These are phyloP conservation scores for Pneumocystis jirovecii DNA, from an alignment of 1,139 yeast genomes.

Conservation along the genomic window DNA sequence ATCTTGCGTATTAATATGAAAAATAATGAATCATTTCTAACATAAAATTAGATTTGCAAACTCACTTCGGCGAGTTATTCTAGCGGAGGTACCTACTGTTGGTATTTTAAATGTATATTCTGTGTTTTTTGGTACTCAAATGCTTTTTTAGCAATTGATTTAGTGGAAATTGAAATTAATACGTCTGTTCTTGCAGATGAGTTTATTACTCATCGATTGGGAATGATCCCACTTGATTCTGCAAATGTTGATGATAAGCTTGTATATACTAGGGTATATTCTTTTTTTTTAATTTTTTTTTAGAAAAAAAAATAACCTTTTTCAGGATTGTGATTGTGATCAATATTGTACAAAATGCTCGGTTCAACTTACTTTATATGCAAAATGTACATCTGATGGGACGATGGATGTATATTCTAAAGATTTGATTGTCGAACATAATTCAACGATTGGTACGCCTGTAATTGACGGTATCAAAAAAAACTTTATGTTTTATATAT, in stretches of 20 bases:
- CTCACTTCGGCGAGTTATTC: slow-evolving; percentile 78
- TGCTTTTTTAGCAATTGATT: slow-evolving; percentile 57
- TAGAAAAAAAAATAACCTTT: slow-evolving; percentile 29
- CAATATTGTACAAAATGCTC: slow-evolving; percentile 93
- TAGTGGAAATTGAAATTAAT: slow-evolving; percentile 85
- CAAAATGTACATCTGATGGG: slow-evolving; percentile 74
- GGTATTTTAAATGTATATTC: slow-evolving; percentile 14
- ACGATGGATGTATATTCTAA: slow-evolving; percentile 83
- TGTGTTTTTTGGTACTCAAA: background rate
- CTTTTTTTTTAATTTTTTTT: slow-evolving; percentile 24
- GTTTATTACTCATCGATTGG: slow-evolving; percentile 82
- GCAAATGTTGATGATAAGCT: slow-evolving; percentile 59
- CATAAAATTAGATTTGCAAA: slow-evolving; percentile 44
- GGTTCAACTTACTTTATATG: slow-evolving; percentile 71
- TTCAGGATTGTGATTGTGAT: slow-evolving; percentile 81
- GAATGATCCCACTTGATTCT: slow-evolving; percentile 76
- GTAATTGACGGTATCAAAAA: slow-evolving; percentile 11
- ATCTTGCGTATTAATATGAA: slow-evolving; percentile 40
- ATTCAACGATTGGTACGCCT: slow-evolving; percentile 27
- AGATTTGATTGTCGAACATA: slow-evolving; percentile 43
- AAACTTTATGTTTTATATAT: background rate
- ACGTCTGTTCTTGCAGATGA: slow-evolving; percentile 95
- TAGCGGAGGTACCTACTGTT: slow-evolving; percentile 86
- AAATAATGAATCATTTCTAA: background rate
- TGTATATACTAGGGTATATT: slow-evolving; percentile 23